Evolutionary conservation across 2,329 filamentous ascomycete species (phyloP).

Genomic region (Fusarium sp.): DNA sequence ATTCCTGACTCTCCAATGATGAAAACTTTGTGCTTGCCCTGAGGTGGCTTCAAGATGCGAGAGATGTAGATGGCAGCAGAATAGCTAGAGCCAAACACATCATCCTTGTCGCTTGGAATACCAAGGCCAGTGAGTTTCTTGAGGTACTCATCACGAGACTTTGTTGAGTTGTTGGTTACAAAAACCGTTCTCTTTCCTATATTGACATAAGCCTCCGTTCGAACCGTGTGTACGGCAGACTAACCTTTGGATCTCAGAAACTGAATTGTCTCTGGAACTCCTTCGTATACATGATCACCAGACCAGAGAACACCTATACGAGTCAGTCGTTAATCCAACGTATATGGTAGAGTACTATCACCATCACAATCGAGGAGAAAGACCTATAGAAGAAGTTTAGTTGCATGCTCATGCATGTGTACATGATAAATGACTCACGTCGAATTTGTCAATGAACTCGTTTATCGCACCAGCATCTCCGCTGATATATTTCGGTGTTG

Average conservation of each 20-base stretch:
- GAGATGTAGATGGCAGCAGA: conserved; percentile 95
- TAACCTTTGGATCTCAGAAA: conserved; percentile 82
- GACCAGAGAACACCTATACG: conserved; percentile 90
- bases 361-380: conserved; percentile 99
- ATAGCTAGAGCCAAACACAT: conserved; percentile 96
- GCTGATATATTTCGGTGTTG: conserved; percentile 71
- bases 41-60: conserved; percentile 82
- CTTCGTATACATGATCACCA: conserved; percentile 87
- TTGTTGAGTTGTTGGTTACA: conserved; percentile 99
- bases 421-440: conserved; percentile 69
- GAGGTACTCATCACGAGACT: conserved; percentile 90
- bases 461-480: conserved; percentile 80
- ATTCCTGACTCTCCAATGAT: conserved; percentile 92
- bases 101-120: conserved; percentile 82
- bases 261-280: conserved; percentile 84
- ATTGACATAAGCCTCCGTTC: conserved; percentile 13
- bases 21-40: conserved; percentile 90
- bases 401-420: background rate
- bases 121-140: conserved; percentile 86
- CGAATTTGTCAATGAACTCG: conserved; percentile 88
- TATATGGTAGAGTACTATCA: conserved; percentile 52
- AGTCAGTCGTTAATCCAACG: conserved; percentile 11
- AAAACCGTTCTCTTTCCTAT: conserved; percentile 91
- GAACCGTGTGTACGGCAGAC: background rate
- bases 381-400: conserved; percentile 61